Percentiles rank a stretch among this genome's conserved stretches.
Evolutionary conservation across 2,329 filamentous ascomycete species (phyloP).

Genomic region (Trichoderma arundinaceum): DNA sequence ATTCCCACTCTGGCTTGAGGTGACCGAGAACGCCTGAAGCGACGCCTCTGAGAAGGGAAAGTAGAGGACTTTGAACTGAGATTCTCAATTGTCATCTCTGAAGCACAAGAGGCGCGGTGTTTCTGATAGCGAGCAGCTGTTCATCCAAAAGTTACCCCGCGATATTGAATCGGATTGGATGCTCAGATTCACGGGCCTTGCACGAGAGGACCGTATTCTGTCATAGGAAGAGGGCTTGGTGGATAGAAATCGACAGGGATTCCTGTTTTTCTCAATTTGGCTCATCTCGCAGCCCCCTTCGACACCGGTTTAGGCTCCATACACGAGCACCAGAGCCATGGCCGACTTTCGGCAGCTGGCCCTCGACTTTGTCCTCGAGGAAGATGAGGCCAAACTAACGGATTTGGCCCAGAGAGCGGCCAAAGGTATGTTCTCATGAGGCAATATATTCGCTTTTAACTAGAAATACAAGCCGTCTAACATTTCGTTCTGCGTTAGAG

Average conservation of each 20-base stretch:
- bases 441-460: no score
- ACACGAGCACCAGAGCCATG: conserved; percentile 44
- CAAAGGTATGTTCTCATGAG: conserved; percentile 41
- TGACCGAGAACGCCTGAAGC: background rate
- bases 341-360: conserved; percentile 59
- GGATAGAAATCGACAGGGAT: background rate
- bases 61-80: background rate
- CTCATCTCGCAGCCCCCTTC: background rate
- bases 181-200: conserved; percentile 9
- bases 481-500: conserved; percentile 40
- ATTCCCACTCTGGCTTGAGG: background rate
- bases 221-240: background rate
- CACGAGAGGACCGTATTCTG: background rate
- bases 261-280: background rate
- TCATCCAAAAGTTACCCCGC: conserved; percentile 19
- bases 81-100: background rate
- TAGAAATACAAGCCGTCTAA: background rate
- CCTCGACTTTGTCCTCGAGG: conserved; percentile 60
- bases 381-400: conserved; percentile 50
- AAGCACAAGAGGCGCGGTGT: background rate
- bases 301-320: background rate
- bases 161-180: conserved; percentile 13
- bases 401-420: conserved; percentile 55
- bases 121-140: background rate
- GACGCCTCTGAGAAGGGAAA: background rate